Evolutionary conservation across 352 stramenopile species (phyloP).

Genomic region (Globisporangium echinulatum): DNA sequence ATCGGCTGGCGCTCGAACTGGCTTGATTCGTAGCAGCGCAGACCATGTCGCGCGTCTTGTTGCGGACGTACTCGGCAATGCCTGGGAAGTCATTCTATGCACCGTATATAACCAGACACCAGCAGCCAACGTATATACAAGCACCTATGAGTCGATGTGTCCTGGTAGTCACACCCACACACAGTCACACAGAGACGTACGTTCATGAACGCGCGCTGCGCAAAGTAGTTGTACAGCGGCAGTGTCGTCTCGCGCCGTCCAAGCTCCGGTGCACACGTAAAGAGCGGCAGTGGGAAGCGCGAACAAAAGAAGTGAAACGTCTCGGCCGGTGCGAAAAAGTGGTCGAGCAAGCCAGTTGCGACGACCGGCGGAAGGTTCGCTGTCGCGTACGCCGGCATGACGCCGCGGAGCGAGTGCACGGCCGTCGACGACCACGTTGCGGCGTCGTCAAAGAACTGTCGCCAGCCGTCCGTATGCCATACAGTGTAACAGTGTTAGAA

Average conservation of each 20-base stretch:
- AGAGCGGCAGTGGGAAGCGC: constrained; percentile 52
- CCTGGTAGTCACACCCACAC: too few relatives aligned
- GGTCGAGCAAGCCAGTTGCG: constrained; percentile 54
- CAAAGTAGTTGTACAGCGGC: constrained; percentile 73
- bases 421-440: constrained; percentile 17
- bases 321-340: constrained; percentile 57
- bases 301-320: constrained; percentile 77
- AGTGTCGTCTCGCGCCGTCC: constrained; percentile 19
- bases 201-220: constrained; percentile 58
- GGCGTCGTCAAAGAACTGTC: constrained; percentile 47
- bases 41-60: constrained; percentile 69
- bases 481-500: too few relatives aligned
- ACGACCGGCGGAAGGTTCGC: constrained; percentile 35
- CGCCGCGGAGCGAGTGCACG: constrained; percentile 42
- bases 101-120: neutral
- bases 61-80: constrained; percentile 61
- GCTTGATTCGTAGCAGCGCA: constrained; percentile 21
- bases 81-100: constrained; percentile 68
- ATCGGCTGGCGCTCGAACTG: neutral
- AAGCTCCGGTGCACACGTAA: constrained; percentile 30
- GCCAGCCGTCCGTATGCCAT: too few relatives aligned
- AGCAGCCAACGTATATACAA: neutral
- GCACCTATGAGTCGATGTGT: too few relatives aligned
- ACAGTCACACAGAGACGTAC: constrained; percentile 22
- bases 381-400: constrained; percentile 49